A percentile compares a stretch with the other conserved stretches of the same genome.
These are phyloP conservation scores for Escallonia rubra DNA, from an alignment of 129 eudicot genomes.

Conservation along the genomic window DNA sequence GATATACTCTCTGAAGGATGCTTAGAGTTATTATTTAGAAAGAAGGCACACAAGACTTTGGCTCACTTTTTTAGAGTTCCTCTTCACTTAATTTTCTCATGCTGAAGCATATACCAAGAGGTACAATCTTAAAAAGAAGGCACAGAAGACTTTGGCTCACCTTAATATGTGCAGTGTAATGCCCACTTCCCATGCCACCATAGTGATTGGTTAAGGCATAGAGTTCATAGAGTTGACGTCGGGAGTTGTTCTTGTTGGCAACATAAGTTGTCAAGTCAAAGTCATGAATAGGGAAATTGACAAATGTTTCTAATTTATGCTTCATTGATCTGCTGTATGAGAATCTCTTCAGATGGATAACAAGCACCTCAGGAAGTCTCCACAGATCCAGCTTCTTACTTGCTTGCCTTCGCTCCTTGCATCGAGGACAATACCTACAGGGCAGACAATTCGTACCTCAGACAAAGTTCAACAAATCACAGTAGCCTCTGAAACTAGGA, in stretches of 20 bases:
- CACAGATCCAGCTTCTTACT: constrained; percentile 95
- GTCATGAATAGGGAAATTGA: constrained; percentile 88
- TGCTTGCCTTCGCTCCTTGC: constrained; percentile 95
- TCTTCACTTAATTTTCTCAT: too few species aligned
- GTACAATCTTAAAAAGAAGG: neutral
- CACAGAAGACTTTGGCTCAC: constrained; percentile 22
- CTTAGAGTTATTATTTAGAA: too few species aligned
- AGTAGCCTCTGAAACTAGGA: neutral
- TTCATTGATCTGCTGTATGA: constrained; percentile 89
- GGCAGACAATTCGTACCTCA: constrained; percentile 1
- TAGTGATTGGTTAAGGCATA: constrained; percentile 93
- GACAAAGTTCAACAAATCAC: neutral
- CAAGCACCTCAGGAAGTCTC: constrained; percentile 98
- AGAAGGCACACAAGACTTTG: too few species aligned
- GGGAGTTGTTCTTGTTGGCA: constrained; percentile 72
- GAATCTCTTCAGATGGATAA: constrained; percentile 87
- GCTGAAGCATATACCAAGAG: too few species aligned
- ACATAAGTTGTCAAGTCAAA: constrained; percentile 83
- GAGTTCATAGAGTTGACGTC: constrained; percentile 78
- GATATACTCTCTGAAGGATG: too few species aligned
- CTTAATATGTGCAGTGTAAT: constrained; percentile 92
- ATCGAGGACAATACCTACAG: constrained; percentile 88
- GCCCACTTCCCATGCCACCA: constrained; percentile 99
- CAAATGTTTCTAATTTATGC: constrained; percentile 89
- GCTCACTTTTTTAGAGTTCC: too few species aligned